Base-by-base conservation (phyloP, 129 eudicot species). In the Flaveria bidentis region DNA sequence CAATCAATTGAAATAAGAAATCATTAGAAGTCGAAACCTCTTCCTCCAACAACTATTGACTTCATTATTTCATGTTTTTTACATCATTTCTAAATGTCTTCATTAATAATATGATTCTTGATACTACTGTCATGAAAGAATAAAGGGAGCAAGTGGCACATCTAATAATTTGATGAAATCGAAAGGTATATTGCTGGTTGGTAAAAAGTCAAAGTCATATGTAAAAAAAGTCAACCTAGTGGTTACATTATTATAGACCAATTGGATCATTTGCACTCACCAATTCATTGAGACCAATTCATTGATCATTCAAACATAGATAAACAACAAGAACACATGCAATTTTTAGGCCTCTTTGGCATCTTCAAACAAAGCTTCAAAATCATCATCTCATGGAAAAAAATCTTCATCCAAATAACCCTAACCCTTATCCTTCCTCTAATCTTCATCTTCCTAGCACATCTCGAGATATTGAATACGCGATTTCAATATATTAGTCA, bases 271-370 rank as follows among this genome's bases (percentile, higher is more conserved):
- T 61, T 23, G 26, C 77, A 28, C 45, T 53, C 16, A 4, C 45
- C 70, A 64, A 16, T 44, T 46, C 36, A 12, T 69, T 41, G 7
- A 22, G n/a, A 4, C 45, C 70, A 64, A 16, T 44, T 46, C 36
- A 12, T 69, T 41, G 7, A 22, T 25, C 57, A 6, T 53, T 0
- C 16, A 30, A 36, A 57, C 42, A 90, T 88, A 91, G 88, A 91
- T 69, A 80, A 76, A 85, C 87, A 88, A 74, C 94, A 84, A 80
- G 90, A 88, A 55, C 84, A 86, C 25, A 86, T 90, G 86, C 93
- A 90, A 55, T 80, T 76, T 58, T 56, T 88, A 25, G 91, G 96
- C 18, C 65, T 84, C 77, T 72, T 86, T 49, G 97, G 88, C 60
- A 82, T 90, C 74, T 85, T 77, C 79, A 72, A 52, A 76, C 91